Evolutionary conservation across 2,329 filamentous ascomycete genomes (phyloP), one percentile per base, ranked within the genome.

Genomic region (Emergomyces pasteurianus): DNA sequence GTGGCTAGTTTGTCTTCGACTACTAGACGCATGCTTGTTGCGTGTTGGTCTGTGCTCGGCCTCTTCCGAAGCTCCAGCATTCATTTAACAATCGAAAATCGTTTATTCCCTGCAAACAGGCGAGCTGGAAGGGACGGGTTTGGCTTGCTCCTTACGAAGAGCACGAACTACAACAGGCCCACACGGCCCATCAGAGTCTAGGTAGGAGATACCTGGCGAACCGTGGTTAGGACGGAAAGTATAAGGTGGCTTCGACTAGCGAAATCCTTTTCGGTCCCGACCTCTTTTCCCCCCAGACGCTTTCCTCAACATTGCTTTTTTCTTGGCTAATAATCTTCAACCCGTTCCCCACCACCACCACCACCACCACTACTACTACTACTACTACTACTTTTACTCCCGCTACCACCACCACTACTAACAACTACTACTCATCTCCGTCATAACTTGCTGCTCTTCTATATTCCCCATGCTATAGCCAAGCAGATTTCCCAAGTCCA

Each of bases 191-290:
- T 53, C 18, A 21, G 28, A 36, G 50, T 36, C 50, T 53, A 53
- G 50, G 50, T 53, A 36, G 50, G 8, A 53, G 50, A 34, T 36
- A 34, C 31, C 18, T 21, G 7, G n/a, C 1, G 28, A 53, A 53
- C 50, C 50, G 50, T 53, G 50, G 50, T 53, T 36, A n/a, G 2
- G 28, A 21, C 28, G 47, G 18, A 59, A 61, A 63, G 62, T 63
- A 59, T 67, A 64, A 65, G 62, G 59, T 61, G 62, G 54, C 50
- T 53, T 21, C 3, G 26, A 53, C 50, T 53, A 53, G 31, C 50
- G 50, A 53, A 53, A 53, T 53, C 50, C 50, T 21, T 21, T 53
- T 53, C 31, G 31, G 50, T 34, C 50, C 26, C 50, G 50, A 36
- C 63, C 61, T 58, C 61, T 60, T 49, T 34, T 58, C 57, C 52